Evolutionary conservation across 805 yeast species (phyloP), one percentile per base, ranked within the genome.

Genomic region (Starmerella floricola): DNA sequence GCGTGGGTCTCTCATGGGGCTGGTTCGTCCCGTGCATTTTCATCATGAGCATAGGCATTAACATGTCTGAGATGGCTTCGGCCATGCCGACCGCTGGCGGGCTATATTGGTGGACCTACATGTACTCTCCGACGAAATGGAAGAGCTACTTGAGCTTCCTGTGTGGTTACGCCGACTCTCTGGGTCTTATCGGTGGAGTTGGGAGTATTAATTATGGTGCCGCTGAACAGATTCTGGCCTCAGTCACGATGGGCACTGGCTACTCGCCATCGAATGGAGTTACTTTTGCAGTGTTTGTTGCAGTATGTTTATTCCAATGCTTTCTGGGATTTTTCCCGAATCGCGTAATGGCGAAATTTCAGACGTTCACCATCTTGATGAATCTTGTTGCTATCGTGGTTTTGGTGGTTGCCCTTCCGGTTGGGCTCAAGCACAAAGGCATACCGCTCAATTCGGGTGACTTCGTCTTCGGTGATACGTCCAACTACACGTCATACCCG

Each of bases 11-110:
- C 38, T 65, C 77, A 2, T 80, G 87, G 87, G 82, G 84, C 34
- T 80, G 87, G 87, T 59, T 76, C 33, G 55, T 73, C 12, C 69
- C 82, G 23, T 68, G 76, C 8, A 45, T 66, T 8, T 73, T 76
- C 52, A 76, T 79, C 42, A 55, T 77, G 37, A 54, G 65, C 10
- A 68, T 76, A 17, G 85, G 84, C 18, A 48, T 69, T 8, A 66
- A 78, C 12, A 73, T 80, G 76, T 68, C 82, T 2, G 79, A 77
- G 51, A 59, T 78, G 52, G 82, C 79, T 1, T 70, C 78, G 21
- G 72, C 84, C 2, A 71, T 76, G 51, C 87, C 88, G 28, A 79
- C 87, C 0, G 73, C 81, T 19, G 87, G 87, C 40, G 87, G 87
- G 8, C 63, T 79, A 31, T 79, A 77, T 55, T 76, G 73, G 60